Evolutionary conservation across 768 basidiomycete genomes (phyloP), one percentile per base, ranked within the genome.

Genomic region (Naganishia randhawae): DNA sequence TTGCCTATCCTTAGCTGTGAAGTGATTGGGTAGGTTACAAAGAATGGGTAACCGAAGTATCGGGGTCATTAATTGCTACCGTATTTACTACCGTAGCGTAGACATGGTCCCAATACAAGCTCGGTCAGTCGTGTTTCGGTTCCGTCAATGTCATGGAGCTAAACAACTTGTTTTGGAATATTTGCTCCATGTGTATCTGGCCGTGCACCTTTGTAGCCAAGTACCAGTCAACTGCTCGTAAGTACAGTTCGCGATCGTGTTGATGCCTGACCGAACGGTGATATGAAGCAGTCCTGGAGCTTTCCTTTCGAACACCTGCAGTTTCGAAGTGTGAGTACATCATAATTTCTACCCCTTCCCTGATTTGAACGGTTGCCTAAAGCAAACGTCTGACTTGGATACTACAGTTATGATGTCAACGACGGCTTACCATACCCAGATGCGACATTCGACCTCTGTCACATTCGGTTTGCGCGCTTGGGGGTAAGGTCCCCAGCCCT

Each of bases 271-370:
- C 50, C 17, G 17, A 54, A 19, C 11, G 27, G 29, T 31, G 31
- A 54, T 19, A 42, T 4, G 19, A 42, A 6, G 41, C 14, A 13
- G 41, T 16, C 19, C 7, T 4, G 14, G 7, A n/a, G n/a, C 6
- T 48, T 48, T 22, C 42, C n/a, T 6, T 48, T 22, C 6, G 3
- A 7, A n/a, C 45, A 52, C 32, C 17, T 52, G 29, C 32, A 52
- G 57, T 7, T 61, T 61, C 16, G 57, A 61, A 41, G 57, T 61
- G 57, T 61, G 29, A 27, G 57, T 13, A 3, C 51, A 52, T 41
- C 8, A 22, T 9, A 39, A 3, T 22, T 39, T 22, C 35, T n/a
- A 9, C 4, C 3, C 22, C 4, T n/a, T 7, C n/a, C 25, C 22
- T 13, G 50, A 42, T 10, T 42, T 19, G 41, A 42, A 10, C 41